Base-by-base conservation (phyloP, 208 protist species). In the Angomonas deanei region DNA sequence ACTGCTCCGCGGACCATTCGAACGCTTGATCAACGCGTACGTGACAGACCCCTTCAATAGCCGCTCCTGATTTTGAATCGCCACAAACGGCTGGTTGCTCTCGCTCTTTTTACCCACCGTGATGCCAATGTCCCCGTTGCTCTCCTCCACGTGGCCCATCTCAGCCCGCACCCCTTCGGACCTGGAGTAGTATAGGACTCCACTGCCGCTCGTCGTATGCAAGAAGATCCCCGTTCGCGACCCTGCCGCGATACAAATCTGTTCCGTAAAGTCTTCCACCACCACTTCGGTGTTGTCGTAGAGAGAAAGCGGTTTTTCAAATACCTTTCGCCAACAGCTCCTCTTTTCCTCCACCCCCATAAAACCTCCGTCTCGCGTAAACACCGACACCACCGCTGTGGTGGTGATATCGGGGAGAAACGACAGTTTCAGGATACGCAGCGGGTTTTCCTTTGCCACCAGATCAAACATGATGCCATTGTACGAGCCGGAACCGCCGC, bases 381-480 rank as follows among this genome's bases (percentile, higher is more conserved):
- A 96, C 47, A 96, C 59, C 8, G 75, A 72, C 21, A 94, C 91
- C 26, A 64, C 70, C 13, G 83, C 74, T 1, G 70, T 71, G 1
- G 74, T 65, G 61, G 76, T 91, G 6, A 81, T 82, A 64, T 92
- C 86, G n/a, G 86, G 80, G 38, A 92, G 66, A 76, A 96, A 96
- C 39, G 72, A 75, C 0, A 96, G 13, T 57, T 79, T 78, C 15
- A 76, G 87, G 31, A 96, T 74, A n/a, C 78, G 66, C 17, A 94
- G 53, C 10, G 73, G 80, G 17, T 74, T 74, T 48, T 70, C 71
- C 64, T 93, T 87, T 2, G 91, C 80, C 13, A 96, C 72, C 1
- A 96, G 69, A 66, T 96, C 84, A 54, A 96, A 96, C 87, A 96
- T 94, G 63, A 96, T 93, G 10, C 91, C 87, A 50, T 92, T 88